Evolutionary conservation across 2,329 filamentous ascomycete species (phyloP), one percentile per base, ranked within the genome.

Genomic region (Alternaria longipes): DNA sequence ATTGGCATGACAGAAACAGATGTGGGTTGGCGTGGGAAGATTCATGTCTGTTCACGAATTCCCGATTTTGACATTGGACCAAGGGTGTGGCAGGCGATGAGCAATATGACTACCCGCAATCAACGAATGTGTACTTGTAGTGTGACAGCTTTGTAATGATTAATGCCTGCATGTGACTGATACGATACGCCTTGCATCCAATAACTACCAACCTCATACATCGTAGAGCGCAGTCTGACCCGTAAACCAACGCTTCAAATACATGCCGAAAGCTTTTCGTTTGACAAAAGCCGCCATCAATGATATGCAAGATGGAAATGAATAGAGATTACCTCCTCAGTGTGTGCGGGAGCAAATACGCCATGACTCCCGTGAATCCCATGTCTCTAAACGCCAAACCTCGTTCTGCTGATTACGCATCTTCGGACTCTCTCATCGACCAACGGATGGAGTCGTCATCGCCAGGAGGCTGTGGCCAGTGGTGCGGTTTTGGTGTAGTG

Each of bases 391-490:
- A 42, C 40, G 20, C 40, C 40, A 24, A 24, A 22, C 9, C 18
- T 12, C 18, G 20, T 18, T 22, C 9, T 22, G 9, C 40, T 22
- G 9, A 42, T 42, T 42, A 42, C 40, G 40, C 40, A 16, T 42
- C 40, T 16, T 42, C 40, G 5, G 40, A 24, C 6, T 42, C 20
- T 24, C 40, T 11, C 24, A 20, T 16, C 16, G 32, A 50, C 34
- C 30, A 36, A 26, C 32, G 20, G 32, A 22, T 9, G 8, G 45
- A 56, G n/a, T 26, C 30, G 40, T 42, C 36, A 20, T 59, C 57
- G 16, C 24, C 22, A 14, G 60, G 60, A 51, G 45, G 56, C 12
- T 66, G 58, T 6, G 70, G 70, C 70, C 70, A 72, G 42, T 67
- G 52, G 11, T 59, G 24, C 4, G 70, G 68, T 40, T 67, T 73